phyloP scores from a whole-genome alignment of 441 rosid genomes.

The Rhodomyrtus psidioides region DNA sequence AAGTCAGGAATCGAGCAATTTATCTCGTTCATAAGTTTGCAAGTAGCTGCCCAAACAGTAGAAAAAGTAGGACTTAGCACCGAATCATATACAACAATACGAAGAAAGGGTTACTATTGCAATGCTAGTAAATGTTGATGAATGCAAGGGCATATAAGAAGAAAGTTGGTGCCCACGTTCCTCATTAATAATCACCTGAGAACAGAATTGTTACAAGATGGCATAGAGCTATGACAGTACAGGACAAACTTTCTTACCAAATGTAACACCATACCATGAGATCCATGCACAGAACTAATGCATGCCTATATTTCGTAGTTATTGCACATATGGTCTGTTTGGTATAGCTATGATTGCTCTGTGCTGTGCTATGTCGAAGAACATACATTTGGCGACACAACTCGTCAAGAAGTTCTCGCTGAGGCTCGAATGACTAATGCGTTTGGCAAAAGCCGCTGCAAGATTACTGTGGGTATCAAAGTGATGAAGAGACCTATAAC shows the following conservation, averaged over 20 bases:
- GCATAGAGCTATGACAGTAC: not conserved
- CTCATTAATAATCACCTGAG: not conserved
- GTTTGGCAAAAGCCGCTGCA: not conserved
- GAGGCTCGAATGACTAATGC: not conserved
- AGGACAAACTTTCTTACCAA: not conserved
- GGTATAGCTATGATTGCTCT: not conserved
- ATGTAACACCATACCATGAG: not conserved
- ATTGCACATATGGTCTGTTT: not conserved
- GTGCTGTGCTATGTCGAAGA: not conserved
- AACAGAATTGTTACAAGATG: not conserved
- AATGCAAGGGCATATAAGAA: not conserved
- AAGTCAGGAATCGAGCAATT: constrained; percentile 90
- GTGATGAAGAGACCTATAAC: not conserved
- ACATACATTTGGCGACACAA: not conserved
- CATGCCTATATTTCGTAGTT: not conserved
- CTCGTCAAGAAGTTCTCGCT: not conserved
- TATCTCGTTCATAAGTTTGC: constrained; percentile 79
- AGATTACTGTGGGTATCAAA: not conserved
- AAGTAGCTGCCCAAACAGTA: constrained; percentile 49
- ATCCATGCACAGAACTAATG: not conserved
- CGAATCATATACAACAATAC: not conserved
- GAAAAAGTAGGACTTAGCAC: constrained; percentile 7
- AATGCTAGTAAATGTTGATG: not conserved
- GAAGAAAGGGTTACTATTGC: not conserved
- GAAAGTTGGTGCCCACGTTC: not conserved